Evolutionary conservation across 2,329 filamentous ascomycete species (phyloP).

Genomic region (Monosporascus sp.): DNA sequence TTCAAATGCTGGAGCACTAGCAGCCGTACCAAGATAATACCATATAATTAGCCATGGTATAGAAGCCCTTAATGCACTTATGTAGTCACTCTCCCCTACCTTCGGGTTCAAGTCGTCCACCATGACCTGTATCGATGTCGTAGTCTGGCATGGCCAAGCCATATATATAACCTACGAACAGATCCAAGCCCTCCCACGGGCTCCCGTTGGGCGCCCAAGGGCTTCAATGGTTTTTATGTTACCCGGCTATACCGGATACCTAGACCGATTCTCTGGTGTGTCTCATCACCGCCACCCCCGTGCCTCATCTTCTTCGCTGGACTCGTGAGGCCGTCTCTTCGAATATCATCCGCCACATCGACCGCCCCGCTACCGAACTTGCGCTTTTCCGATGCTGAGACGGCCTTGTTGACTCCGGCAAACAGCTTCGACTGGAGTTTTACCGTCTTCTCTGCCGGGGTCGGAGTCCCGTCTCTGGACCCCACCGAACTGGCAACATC

Average conservation of each 20-base stretch:
- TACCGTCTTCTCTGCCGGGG: constrained; percentile 39
- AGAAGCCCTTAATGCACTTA: no score
- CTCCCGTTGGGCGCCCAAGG: no score
- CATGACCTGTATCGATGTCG: no score
- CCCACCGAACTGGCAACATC: constrained; percentile 41
- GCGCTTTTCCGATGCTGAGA: constrained; percentile 40
- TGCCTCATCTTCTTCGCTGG: constrained; percentile 48
- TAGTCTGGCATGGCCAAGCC: no score
- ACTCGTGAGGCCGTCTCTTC: constrained; percentile 34
- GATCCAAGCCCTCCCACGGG: no score
- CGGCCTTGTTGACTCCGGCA: constrained; percentile 38
- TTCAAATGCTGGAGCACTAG: neutral
- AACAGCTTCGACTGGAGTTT: constrained; percentile 49
- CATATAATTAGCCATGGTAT: no score
- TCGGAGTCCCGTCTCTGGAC: constrained; percentile 40
- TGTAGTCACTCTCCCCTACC: no score
- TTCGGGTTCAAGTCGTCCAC: neutral
- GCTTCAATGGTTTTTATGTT: constrained; percentile 1
- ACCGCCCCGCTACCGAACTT: constrained; percentile 37
- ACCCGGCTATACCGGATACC: constrained; percentile 45
- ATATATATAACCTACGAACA: no score
- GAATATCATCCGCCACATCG: constrained; percentile 19
- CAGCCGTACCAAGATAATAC: neutral
- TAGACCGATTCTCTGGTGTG: constrained; percentile 38
- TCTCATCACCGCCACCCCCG: constrained; percentile 33